These are phyloP conservation scores for Leptographium radiaticola DNA, from an alignment of 2,329 filamentous ascomycete genomes.

Conservation along the genomic window DNA sequence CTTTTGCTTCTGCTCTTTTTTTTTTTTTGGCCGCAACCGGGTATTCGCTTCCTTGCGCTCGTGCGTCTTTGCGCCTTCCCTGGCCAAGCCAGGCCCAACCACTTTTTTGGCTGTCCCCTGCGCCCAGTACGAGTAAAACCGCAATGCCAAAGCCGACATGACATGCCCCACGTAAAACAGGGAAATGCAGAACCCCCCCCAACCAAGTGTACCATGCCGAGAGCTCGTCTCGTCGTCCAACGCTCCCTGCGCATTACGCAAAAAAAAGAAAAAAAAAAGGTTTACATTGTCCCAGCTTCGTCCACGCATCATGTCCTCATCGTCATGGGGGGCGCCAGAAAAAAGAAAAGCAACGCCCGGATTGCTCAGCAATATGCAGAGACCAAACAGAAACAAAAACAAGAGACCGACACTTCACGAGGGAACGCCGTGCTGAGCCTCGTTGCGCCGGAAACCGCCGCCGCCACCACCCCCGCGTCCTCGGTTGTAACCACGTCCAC, in stretches of 20 bases:
- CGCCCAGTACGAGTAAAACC: background rate
- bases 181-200: background rate
- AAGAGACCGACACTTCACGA: background rate
- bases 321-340: background rate
- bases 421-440: constrained; percentile 3
- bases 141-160: background rate
- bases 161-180: background rate
- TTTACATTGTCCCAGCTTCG: background rate
- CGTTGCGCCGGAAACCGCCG: constrained; percentile 11
- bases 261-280: background rate
- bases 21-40: background rate
- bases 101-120: no score
- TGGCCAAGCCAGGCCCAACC: no score
- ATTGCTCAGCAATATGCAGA: background rate
- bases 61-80: no score
- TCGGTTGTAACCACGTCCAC: constrained; percentile 38
- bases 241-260: background rate
- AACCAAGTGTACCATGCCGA: background rate
- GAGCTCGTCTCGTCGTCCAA: background rate
- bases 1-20: background rate
- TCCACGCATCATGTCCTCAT: background rate
- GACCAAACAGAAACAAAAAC: background rate
- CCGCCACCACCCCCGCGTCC: constrained; percentile 20
- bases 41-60: background rate
- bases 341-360: background rate